Evolutionary conservation across 176 grass and related monocot genomes (phyloP).

Genomic region (Triticum aestivum): IWGSC_CS_RefSeq_v2.1 NC_057807.1:300172048-300172547

Average conservation of each 20-base stretch:
- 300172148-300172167: background rate
- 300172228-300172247: background rate
- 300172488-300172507: background rate
- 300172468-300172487: background rate
- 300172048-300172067: conserved; percentile 66
- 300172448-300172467: background rate
- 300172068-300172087: conserved; percentile 2
- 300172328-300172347: conserved; percentile 11
- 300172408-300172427: background rate
- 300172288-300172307: background rate
- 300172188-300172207: background rate
- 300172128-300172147: background rate
- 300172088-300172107: background rate
- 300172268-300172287: background rate
- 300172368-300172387: background rate
- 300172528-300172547: background rate
- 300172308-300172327: background rate
- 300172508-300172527: background rate
- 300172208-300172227: background rate
- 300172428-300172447: background rate
- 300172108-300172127: background rate
- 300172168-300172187: background rate
- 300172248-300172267: background rate
- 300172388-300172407: background rate
- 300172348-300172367: background rate